phyloP scores from a whole-genome alignment of 2,329 filamentous ascomycete genomes.

The Blastomyces parvus region DNA sequence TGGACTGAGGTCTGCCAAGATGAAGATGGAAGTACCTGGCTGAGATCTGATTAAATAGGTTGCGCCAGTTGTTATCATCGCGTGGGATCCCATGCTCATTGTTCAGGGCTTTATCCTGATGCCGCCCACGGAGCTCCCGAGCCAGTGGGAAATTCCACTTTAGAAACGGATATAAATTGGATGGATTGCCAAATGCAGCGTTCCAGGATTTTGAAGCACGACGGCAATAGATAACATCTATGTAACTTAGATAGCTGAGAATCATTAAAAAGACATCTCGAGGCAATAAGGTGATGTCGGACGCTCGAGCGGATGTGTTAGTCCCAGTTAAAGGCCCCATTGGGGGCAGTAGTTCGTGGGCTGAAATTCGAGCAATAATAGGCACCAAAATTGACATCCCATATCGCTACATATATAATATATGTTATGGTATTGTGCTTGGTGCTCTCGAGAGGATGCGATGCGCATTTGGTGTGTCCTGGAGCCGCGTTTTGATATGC shows the following conservation, averaged over 20 bases:
- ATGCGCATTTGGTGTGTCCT: too few species aligned
- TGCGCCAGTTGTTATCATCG: conserved; percentile 15
- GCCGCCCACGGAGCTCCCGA: conserved; percentile 42
- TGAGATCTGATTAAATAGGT: conserved; percentile 42
- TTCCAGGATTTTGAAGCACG: conserved; percentile 44
- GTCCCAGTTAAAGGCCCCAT: not conserved
- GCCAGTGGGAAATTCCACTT: conserved; percentile 45
- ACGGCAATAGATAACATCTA: conserved; percentile 44
- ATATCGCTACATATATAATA: not conserved
- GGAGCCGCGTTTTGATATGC: too few species aligned
- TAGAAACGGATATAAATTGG: conserved; percentile 41
- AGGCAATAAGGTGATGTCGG: conserved; percentile 35
- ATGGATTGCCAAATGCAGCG: conserved; percentile 41
- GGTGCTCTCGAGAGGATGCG: too few species aligned
- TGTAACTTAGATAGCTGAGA: conserved; percentile 40
- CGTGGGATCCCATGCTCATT: conserved; percentile 3
- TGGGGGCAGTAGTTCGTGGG: not conserved
- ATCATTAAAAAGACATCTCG: conserved; percentile 51
- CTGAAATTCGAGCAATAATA: not conserved
- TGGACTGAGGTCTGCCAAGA: conserved; percentile 38
- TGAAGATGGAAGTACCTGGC: conserved; percentile 48
- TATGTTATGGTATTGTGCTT: not conserved
- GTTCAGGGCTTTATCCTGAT: conserved; percentile 4
- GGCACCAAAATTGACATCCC: not conserved
- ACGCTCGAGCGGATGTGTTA: too few species aligned